Evolutionary conservation across 805 yeast genomes (phyloP).

Genomic region (Yamadazyma akitaensis): DNA sequence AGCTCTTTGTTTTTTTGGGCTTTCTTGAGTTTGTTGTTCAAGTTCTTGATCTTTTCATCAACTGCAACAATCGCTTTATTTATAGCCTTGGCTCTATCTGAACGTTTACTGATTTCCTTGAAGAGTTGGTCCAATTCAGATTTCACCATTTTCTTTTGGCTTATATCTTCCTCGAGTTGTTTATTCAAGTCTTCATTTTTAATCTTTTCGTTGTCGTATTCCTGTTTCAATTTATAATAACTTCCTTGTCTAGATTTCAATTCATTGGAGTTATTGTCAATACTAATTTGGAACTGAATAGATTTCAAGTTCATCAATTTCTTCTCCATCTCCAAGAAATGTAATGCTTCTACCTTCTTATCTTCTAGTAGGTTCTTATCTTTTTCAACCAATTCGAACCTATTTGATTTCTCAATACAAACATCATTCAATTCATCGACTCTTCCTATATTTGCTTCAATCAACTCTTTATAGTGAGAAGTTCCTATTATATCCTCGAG

Average conservation of each 20-base stretch:
- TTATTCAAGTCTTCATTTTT: constrained; percentile 24
- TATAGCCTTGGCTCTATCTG: constrained; percentile 30
- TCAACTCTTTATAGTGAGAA: constrained; percentile 69
- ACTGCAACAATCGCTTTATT: constrained; percentile 58
- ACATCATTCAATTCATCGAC: constrained; percentile 76
- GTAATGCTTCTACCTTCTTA: constrained; percentile 66
- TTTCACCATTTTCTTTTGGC: constrained; percentile 25
- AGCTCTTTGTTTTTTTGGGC: constrained; percentile 50
- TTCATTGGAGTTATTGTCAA: constrained; percentile 37
- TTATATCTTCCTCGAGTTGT: constrained; percentile 27
- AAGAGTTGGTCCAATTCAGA: constrained; percentile 20
- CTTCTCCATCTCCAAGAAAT: constrained; percentile 64
- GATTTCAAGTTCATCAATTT: constrained; percentile 51
- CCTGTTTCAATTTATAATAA: constrained; percentile 34
- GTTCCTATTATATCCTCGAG: constrained; percentile 97
- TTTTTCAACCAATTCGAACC: constrained; percentile 75
- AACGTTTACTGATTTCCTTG: constrained; percentile 17
- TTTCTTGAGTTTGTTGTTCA: constrained; percentile 55
- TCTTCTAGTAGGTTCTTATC: constrained; percentile 67
- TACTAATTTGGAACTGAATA: constrained; percentile 51
- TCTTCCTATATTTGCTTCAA: constrained; percentile 58
- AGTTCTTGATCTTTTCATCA: constrained; percentile 74
- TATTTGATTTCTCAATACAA: constrained; percentile 74
- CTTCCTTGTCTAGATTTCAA: constrained; percentile 34
- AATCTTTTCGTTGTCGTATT: constrained; percentile 27